phyloP scores from a whole-genome alignment of 257 asterid genomes.

The Asclepias syriaca region DNA sequence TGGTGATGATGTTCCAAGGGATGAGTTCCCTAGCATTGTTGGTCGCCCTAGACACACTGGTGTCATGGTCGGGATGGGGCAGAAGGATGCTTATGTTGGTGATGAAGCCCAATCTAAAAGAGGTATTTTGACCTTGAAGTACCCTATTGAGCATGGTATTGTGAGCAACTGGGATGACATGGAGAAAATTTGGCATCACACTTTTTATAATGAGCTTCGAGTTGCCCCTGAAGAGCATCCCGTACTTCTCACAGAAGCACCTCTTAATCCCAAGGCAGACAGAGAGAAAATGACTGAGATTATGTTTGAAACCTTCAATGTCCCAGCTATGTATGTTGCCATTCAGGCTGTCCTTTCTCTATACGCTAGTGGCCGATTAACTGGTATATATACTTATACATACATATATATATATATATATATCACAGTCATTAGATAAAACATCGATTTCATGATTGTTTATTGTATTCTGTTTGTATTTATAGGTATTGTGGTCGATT shows the following conservation, averaged over 20 bases:
- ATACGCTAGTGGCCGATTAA: slow-evolving; percentile 48
- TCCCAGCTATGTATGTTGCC: slow-evolving; percentile 47
- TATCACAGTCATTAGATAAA: not conserved
- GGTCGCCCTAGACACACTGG: slow-evolving; percentile 45
- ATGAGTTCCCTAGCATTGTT: slow-evolving; percentile 40
- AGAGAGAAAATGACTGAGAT: slow-evolving; percentile 46
- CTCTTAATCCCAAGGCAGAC: slow-evolving; percentile 46
- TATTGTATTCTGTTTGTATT: not conserved
- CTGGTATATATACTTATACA: slow-evolving; percentile 19
- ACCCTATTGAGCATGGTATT: slow-evolving; percentile 46
- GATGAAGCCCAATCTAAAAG: slow-evolving; percentile 47
- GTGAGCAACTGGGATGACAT: slow-evolving; percentile 53
- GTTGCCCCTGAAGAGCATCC: slow-evolving; percentile 49
- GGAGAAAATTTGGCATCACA: slow-evolving; percentile 53
- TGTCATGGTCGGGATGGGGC: slow-evolving; percentile 48
- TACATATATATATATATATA: not conserved
- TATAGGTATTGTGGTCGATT: slow-evolving; percentile 39
- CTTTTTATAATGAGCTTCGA: too few species aligned
- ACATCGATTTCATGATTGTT: not conserved
- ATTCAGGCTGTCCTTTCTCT: slow-evolving; percentile 49
- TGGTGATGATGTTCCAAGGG: slow-evolving; percentile 47
- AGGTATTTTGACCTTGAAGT: slow-evolving; percentile 38
- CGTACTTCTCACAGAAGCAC: slow-evolving; percentile 44
- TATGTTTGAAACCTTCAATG: slow-evolving; percentile 46
- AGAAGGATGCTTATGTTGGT: slow-evolving; percentile 46